Evolutionary conservation across 352 stramenopile genomes (phyloP), one percentile per base, ranked within the genome.

Genomic region (Phytophthora pini): DNA sequence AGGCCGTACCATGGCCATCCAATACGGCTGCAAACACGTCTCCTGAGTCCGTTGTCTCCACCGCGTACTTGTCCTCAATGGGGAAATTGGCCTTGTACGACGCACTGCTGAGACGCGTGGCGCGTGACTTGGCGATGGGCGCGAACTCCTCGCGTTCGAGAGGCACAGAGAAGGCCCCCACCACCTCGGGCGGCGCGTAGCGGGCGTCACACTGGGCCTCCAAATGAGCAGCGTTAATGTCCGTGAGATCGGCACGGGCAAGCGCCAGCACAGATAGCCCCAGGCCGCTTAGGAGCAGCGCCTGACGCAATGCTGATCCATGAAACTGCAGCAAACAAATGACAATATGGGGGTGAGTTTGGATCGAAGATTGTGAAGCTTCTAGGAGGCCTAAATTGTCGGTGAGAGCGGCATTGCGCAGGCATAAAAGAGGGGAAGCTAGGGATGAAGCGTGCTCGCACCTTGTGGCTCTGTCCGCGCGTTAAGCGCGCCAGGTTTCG

Each of bases 11-110:
- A 61, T 98, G 93, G 3, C 93, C 93, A 66, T 98, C 93, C 48
- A 97, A 84, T 26, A 97, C 94, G 20, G 80, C 79, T 15, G 87
- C 89, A 53, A 94, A 96, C 40, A 97, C 82, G 60, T 94, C 87
- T 43, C 93, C 90, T 20, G 82, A 79, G 12, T 69, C 52, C 26
- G 79, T 78, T 9, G 80, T 67, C 44, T 94, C 78, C 47, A 97
- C 83, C 49, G 88, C 76, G 57, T 87, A 93, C 58, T 94, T 85
- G 74, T 98, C 93, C 71, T 90, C 82, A 34, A 88, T 91, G 15
- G 82, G 82, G 34, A 82, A 77, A 44, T 89, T 91, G 51, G 82
- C 82, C 48, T 82, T 82, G 74, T 91, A 91, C 43, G 80, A 84
- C 9, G 80, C 77, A 34, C 65, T 85, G 51, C 77, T 88, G 55